A percentile compares a stretch with the other conserved stretches of the same genome.
These are phyloP conservation scores for Huntiella omanensis DNA, from an alignment of 2,329 filamentous ascomycete species.

Conservation along the genomic window DNA sequence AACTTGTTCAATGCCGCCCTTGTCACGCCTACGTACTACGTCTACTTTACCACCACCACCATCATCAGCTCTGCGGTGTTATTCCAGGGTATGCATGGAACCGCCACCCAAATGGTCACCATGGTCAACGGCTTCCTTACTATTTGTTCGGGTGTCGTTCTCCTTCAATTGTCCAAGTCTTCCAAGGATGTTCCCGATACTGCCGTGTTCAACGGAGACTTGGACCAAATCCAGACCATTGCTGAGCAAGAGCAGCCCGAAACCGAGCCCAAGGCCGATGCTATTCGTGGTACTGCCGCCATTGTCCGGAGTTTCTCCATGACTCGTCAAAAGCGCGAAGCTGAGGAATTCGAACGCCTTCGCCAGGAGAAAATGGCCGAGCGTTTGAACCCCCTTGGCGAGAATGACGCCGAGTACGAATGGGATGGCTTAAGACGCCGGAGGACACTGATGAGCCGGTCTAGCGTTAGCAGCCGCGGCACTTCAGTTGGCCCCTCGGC, in stretches of 20 bases:
- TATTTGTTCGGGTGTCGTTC: constrained; percentile 81
- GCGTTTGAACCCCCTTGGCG: constrained; percentile 56
- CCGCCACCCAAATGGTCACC: constrained; percentile 59
- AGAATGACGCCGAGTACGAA: constrained; percentile 51
- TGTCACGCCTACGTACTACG: constrained; percentile 96
- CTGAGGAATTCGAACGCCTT: constrained; percentile 58
- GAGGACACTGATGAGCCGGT: constrained; percentile 22
- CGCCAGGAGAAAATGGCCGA: constrained; percentile 60
- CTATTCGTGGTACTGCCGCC: constrained; percentile 76
- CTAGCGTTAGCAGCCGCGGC: constrained; percentile 11
- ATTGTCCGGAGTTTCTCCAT: constrained; percentile 70
- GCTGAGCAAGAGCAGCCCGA: constrained; percentile 93
- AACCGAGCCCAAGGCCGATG: constrained; percentile 86
- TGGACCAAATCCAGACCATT: constrained; percentile 89
- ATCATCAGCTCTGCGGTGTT: constrained; percentile 86
- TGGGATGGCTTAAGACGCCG: constrained; percentile 81
- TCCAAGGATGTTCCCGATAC: constrained; percentile 92
- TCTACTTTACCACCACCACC: constrained; percentile 90
- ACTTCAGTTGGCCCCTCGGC: constrained; percentile 12
- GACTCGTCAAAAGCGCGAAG: constrained; percentile 57
- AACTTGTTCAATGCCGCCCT: constrained; percentile 94
- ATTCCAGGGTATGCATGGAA: constrained; percentile 87
- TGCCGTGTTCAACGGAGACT: constrained; percentile 76
- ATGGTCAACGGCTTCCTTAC: constrained; percentile 85
- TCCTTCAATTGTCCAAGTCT: constrained; percentile 92